Percentiles rank a stretch among this genome's conserved stretches.
Conservation (phyloP, 768 basidiomycete genomes). For the Lepiota brunneoincarnata region DNA sequence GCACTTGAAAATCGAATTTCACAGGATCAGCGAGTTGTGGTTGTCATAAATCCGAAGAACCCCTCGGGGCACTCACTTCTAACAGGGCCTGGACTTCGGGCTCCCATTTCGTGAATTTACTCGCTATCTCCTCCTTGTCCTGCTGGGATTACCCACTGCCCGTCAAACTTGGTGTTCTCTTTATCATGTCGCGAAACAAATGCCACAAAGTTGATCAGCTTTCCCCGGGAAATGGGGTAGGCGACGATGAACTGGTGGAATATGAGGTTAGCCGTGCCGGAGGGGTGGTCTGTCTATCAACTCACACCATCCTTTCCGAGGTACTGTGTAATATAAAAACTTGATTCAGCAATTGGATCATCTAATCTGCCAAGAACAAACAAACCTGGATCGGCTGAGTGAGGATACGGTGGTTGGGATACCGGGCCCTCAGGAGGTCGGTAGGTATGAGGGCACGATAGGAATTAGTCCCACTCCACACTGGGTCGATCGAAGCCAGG, state of each 20-base stretch:
- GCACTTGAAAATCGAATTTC: slow-evolving; percentile 37
- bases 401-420: slow-evolving; percentile 47
- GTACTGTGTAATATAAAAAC: slow-evolving; percentile 39
- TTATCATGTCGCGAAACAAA: slow-evolving; percentile 49
- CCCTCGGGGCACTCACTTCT: slow-evolving; percentile 34
- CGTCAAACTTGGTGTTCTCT: slow-evolving; percentile 47
- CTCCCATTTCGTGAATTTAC: slow-evolving; percentile 52
- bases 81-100: slow-evolving; percentile 56
- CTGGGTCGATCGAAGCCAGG: slow-evolving; percentile 44
- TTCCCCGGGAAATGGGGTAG: slow-evolving; percentile 60
- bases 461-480: slow-evolving; percentile 57
- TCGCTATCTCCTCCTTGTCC: slow-evolving; percentile 43
- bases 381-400: slow-evolving; percentile 48
- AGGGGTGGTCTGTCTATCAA: too few species aligned
- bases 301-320: slow-evolving; percentile 49
- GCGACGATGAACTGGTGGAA: slow-evolving; percentile 50
- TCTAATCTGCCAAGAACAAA: neutral
- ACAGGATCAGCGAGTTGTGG: slow-evolving; percentile 4
- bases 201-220: slow-evolving; percentile 60
- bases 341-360: neutral
- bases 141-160: slow-evolving; percentile 49
- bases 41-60: neutral
- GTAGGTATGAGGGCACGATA: slow-evolving; percentile 60
- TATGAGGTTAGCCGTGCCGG: neutral
- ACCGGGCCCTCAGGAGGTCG: slow-evolving; percentile 38